A percentile compares a stretch with the other conserved stretches of the same genome.
phyloP scores from a whole-genome alignment of 164 flowering plant species.

The Nelumbo lutea region DNA sequence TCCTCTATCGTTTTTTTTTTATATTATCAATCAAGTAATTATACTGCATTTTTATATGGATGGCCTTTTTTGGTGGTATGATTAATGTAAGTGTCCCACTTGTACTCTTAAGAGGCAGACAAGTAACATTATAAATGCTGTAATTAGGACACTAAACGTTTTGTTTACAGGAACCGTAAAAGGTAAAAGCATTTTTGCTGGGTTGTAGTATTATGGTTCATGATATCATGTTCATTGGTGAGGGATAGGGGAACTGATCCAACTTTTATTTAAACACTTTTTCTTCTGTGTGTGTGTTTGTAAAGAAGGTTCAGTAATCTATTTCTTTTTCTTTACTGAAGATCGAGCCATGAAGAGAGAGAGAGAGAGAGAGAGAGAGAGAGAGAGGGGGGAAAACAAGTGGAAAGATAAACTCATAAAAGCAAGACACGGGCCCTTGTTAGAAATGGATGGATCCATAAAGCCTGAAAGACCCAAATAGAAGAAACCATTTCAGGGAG shows the following conservation, averaged over 20 bases:
- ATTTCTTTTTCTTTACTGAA: too few relatives aligned
- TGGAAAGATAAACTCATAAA: background rate
- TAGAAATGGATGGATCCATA: background rate
- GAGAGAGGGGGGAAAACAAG: background rate
- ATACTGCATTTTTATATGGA: constrained; percentile 7
- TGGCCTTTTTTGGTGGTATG: constrained; percentile 11
- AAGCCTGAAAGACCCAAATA: constrained; percentile 8
- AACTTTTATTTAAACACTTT: background rate
- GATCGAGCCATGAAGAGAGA: background rate
- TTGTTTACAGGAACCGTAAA: constrained; percentile 6
- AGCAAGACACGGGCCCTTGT: background rate
- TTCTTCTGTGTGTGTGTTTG: background rate
- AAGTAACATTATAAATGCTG: constrained; percentile 22
- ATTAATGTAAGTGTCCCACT: constrained; percentile 15
- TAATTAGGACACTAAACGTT: constrained; percentile 9
- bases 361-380: background rate
- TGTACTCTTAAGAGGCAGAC: constrained; percentile 19
- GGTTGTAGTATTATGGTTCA: background rate
- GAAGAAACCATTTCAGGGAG: background rate
- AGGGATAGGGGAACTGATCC: background rate
- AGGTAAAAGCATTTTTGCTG: constrained; percentile 1
- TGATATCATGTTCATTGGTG: background rate
- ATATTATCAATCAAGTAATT: constrained; percentile 3
- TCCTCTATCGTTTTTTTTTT: constrained; percentile 2
- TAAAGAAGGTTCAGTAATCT: background rate